Conservation (phyloP, 768 basidiomycete genomes). For the Crassisporium funariophilum region DNA sequence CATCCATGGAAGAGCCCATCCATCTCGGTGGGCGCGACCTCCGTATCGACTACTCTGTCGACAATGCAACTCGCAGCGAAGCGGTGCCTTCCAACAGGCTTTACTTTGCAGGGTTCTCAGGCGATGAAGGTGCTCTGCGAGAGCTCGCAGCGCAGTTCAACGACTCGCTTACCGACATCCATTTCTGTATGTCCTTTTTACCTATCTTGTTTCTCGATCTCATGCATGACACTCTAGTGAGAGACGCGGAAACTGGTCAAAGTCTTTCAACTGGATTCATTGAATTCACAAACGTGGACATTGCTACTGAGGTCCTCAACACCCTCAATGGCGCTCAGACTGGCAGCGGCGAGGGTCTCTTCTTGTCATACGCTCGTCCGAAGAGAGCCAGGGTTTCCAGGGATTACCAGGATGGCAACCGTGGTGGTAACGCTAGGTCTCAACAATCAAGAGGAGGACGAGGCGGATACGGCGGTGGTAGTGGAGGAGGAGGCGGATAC, state of each 20-base stretch:
- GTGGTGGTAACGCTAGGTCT: background rate
- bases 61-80: background rate
- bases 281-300: conserved; percentile 48
- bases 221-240: conserved; percentile 25
- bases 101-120: conserved; percentile 31
- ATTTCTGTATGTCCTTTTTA: conserved; percentile 31
- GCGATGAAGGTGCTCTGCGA: conserved; percentile 25
- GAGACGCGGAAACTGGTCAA: conserved; percentile 32
- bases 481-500: background rate
- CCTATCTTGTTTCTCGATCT: background rate
- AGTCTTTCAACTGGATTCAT: conserved; percentile 48
- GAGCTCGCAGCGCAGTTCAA: conserved; percentile 26
- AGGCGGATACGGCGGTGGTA: conserved; percentile 3
- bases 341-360: conserved; percentile 36
- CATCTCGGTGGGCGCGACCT: conserved; percentile 49
- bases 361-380: conserved; percentile 42
- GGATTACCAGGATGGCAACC: background rate
- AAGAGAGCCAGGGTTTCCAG: conserved; percentile 7
- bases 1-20: conserved; percentile 46
- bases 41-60: conserved; percentile 40
- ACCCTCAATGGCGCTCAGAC: conserved; percentile 39
- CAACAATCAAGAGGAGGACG: background rate
- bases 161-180: conserved; percentile 27
- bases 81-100: conserved; percentile 30
- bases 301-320: conserved; percentile 50